These are phyloP conservation scores for Boletus mariae DNA, from an alignment of 1,284 basidiomycete genomes.

Conservation along the genomic window DNA sequence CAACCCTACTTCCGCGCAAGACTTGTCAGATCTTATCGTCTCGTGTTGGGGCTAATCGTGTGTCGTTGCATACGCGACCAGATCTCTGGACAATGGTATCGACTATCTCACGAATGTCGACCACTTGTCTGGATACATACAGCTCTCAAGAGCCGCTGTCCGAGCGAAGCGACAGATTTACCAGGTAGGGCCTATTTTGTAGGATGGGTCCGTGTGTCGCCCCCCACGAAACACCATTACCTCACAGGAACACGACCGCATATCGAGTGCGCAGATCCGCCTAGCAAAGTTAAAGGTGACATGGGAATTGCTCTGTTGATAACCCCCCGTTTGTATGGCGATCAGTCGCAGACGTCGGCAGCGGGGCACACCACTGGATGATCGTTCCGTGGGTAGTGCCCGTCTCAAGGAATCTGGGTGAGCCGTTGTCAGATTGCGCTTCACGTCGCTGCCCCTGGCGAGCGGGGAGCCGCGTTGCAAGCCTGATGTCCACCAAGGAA, in stretches of 20 bases:
- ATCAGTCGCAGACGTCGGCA: not conserved
- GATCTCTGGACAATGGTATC: not conserved
- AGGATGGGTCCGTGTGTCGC: not conserved
- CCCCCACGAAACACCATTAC: not conserved
- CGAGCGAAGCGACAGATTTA: not conserved
- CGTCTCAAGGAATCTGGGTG: no score
- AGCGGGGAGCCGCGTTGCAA: not conserved
- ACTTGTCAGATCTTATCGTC: not conserved
- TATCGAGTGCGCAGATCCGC: not conserved
- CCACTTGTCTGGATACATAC: no score
- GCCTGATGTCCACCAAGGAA: not conserved
- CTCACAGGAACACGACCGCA: not conserved
- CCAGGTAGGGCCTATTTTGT: not conserved
- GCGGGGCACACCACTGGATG: no score
- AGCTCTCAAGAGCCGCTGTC: no score
- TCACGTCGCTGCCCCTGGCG: not conserved
- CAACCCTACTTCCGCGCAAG: no score
- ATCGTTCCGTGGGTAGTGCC: no score
- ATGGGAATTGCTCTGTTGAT: not conserved
- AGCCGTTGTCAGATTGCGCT: no score
- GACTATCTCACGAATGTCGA: not conserved
- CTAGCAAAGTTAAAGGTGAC: not conserved
- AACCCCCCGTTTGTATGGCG: not conserved
- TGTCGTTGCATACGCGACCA: not conserved
- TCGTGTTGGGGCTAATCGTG: no score